A percentile compares a stretch with the other conserved stretches of the same genome.
Evolutionary conservation across 306 rosid species (phyloP).

Genomic region (barrel medic (Medicago truncatula)): MtrunA17r5.0-ANR NC_053049.1:11364001-11364500

Average conservation of each 20-base stretch:
- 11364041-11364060: constrained; percentile 95
- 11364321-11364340: constrained; percentile 90
- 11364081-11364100: constrained; percentile 99
- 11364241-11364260: constrained; percentile 87
- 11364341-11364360: constrained; percentile 94
- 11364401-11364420: constrained; percentile 54
- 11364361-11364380: constrained; percentile 80
- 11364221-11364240: constrained; percentile 91
- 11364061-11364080: constrained; percentile 86
- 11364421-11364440: constrained; percentile 76
- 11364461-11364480: constrained; percentile 87
- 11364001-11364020: constrained; percentile 83
- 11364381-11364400: constrained; percentile 59
- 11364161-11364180: constrained; percentile 80
- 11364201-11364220: constrained; percentile 95
- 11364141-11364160: constrained; percentile 99
- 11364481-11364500: constrained; percentile 78
- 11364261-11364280: constrained; percentile 95
- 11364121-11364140: constrained; percentile 85
- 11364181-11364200: constrained; percentile 86
- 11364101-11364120: constrained; percentile 91
- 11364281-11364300: constrained; percentile 89
- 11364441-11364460: constrained; percentile 91
- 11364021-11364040: constrained; percentile 82
- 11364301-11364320: constrained; percentile 92